These are phyloP conservation scores for Heliosperma pusillum DNA, from an alignment of 148 eudicot genomes.

Conservation along the genomic window DNA sequence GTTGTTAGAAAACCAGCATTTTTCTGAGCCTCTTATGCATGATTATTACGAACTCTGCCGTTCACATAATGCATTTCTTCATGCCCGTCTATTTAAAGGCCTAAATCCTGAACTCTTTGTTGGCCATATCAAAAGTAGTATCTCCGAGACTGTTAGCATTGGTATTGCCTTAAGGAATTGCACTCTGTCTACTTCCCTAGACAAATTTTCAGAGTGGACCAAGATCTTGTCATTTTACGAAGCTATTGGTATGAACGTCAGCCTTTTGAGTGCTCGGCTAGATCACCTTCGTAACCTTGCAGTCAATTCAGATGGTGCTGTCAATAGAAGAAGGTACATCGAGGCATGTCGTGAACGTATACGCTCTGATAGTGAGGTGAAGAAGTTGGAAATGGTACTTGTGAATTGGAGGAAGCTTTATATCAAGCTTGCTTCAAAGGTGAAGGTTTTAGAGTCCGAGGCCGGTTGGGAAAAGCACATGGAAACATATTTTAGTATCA, in stretches of 20 bases:
- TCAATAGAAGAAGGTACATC: conserved; percentile 26
- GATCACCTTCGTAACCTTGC: conserved; percentile 32
- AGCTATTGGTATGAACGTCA: conserved; percentile 53
- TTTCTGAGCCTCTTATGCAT: conserved; percentile 28
- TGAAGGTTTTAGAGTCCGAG: conserved; percentile 24
- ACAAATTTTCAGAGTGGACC: conserved; percentile 42
- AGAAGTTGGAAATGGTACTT: conserved; percentile 34
- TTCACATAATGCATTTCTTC: conserved; percentile 43
- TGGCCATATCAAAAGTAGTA: conserved; percentile 22
- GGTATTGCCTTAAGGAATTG: conserved; percentile 40
- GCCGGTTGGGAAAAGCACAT: conserved; percentile 9
- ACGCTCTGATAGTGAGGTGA: conserved; percentile 32
- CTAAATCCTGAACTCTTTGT: conserved; percentile 30
- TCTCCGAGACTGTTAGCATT: conserved; percentile 35
- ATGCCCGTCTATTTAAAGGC: conserved; percentile 37
- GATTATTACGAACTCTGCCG: conserved; percentile 52
- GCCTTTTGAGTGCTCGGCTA: conserved; percentile 40
- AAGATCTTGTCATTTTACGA: conserved; percentile 43
- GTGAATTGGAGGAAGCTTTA: conserved; percentile 27
- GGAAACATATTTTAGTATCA: conserved; percentile 1
- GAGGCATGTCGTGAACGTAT: conserved; percentile 34
- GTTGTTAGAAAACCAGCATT: conserved; percentile 42
- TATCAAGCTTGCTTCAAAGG: background rate
- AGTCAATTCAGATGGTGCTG: conserved; percentile 37
- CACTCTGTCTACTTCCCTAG: conserved; percentile 35